Evolutionary conservation across 768 basidiomycete species (phyloP), one percentile per base, ranked within the genome.

Genomic region (Rhodotorula babjevae): DNA sequence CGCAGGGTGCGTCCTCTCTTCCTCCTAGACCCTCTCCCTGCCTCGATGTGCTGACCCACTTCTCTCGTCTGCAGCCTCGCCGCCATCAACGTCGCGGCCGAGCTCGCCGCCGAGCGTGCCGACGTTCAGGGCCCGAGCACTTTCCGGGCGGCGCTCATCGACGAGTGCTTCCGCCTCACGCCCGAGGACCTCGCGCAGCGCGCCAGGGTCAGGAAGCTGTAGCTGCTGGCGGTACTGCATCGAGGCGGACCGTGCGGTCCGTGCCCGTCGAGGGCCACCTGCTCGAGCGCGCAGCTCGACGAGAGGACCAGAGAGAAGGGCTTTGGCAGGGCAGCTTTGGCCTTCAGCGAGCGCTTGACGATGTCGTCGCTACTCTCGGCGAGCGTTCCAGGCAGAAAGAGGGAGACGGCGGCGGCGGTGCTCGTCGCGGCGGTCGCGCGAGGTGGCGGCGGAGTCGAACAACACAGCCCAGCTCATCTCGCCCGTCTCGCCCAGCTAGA

Each of bases 81-180:
- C 67, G 85, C 85, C 2, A 81, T 88, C 75, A 89, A 86, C 14
- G 80, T 89, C 44, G 88, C 87, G 3, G 85, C 87, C 16, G 87
- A 90, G 77, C 53, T 87, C 25, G 87, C 88, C 0, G 85, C 83
- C 2, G 79, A 82, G 47, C 81, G 84, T 52, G 75, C 80, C 2
- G 82, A 84, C 66, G 86, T 88, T 40, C 83, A 83, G 68, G 89
- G 88, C 0, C 85, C 88, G 12, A 87, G 87, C 47, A 86, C 87
- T 14, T 89, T 90, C 79, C 80, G 89, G 36, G 82, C 87, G 44
- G 87, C 85, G 0, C 79, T 90, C 75, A 86, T 90, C 52, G 88
- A 90, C 77, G 84, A 84, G 64, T 79, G 89, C 59, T 86, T 80
- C 69, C 81, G 80, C 77, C 74, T 84, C 11, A 81, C 71, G 19